A percentile compares a stretch with the other conserved stretches of the same genome.
These are phyloP conservation scores for Yarrowia bubula DNA, from an alignment of 805 yeast genomes.

Conservation along the genomic window DNA sequence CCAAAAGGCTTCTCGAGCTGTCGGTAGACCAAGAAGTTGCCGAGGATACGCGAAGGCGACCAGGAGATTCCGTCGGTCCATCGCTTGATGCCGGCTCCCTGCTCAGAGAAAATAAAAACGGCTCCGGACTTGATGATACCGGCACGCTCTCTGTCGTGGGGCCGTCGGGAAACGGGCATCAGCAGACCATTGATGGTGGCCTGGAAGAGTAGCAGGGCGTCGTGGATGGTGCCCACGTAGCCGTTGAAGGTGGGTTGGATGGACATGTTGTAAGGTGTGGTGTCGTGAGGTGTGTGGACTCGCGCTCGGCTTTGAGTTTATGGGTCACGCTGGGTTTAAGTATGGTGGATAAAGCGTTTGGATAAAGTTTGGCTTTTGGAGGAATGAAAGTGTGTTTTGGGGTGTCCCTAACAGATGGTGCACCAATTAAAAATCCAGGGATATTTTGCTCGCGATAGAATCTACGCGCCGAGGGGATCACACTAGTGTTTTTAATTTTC, in stretches of 20 bases:
- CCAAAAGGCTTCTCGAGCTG: slow-evolving; percentile 54
- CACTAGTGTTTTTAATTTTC: background rate
- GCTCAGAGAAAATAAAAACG: slow-evolving; percentile 82
- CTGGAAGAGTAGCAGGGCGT: slow-evolving; percentile 78
- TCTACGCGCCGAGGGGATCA: background rate
- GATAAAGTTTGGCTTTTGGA: background rate
- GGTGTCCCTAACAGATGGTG: background rate
- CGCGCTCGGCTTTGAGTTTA: slow-evolving; percentile 23
- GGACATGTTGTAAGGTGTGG: slow-evolving; percentile 28
- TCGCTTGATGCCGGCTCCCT: slow-evolving; percentile 75
- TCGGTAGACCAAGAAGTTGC: slow-evolving; percentile 79
- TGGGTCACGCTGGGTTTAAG: slow-evolving; percentile 25
- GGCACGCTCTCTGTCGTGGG: slow-evolving; percentile 73
- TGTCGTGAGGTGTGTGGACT: background rate
- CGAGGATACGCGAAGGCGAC: slow-evolving; percentile 88
- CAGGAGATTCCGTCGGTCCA: slow-evolving; percentile 98
- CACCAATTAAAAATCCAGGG: background rate
- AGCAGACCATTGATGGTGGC: slow-evolving; percentile 66
- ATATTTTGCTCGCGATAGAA: background rate
- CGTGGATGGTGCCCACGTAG: slow-evolving; percentile 76
- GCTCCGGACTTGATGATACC: slow-evolving; percentile 69
- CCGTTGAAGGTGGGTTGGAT: slow-evolving; percentile 64
- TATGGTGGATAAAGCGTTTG: slow-evolving; percentile 23
- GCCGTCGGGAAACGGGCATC: slow-evolving; percentile 68
- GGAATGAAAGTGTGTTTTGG: background rate